phyloP scores from a whole-genome alignment of 2,329 filamentous ascomycete genomes.

The Diplodia sapinea region DNA sequence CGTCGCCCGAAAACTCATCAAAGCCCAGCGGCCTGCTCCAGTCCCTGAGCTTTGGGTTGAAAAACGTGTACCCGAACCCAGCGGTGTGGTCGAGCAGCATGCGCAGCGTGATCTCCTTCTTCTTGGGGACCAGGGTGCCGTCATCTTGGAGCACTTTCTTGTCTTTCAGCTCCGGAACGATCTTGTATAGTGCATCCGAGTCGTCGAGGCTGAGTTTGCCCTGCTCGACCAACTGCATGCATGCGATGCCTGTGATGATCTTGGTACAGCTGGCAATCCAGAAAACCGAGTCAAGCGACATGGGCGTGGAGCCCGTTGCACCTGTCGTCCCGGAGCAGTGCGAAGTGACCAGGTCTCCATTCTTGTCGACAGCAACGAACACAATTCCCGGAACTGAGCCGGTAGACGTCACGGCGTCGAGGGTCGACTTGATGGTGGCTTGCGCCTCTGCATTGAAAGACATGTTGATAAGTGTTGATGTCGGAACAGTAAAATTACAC shows the following conservation, averaged over 20 bases:
- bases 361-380: slow-evolving; percentile 54
- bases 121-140: slow-evolving; percentile 45
- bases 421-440: slow-evolving; percentile 46
- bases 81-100: slow-evolving; percentile 60
- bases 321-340: slow-evolving; percentile 51
- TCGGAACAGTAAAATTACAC: not conserved
- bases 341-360: slow-evolving; percentile 50
- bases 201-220: slow-evolving; percentile 47
- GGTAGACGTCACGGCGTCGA: slow-evolving; percentile 42
- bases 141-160: slow-evolving; percentile 50
- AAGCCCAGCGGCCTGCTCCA: slow-evolving; percentile 56
- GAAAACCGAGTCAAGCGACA: slow-evolving; percentile 63
- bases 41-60: slow-evolving; percentile 52
- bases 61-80: slow-evolving; percentile 57
- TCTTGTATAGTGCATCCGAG: slow-evolving; percentile 41
- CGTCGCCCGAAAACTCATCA: slow-evolving; percentile 64
- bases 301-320: slow-evolving; percentile 53
- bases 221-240: slow-evolving; percentile 47
- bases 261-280: slow-evolving; percentile 62
- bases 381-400: slow-evolving; percentile 49
- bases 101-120: slow-evolving; percentile 55
- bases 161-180: slow-evolving; percentile 46
- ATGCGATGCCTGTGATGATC: slow-evolving; percentile 43
- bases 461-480: slow-evolving; percentile 35
- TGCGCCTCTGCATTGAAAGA: slow-evolving; percentile 41